These are phyloP conservation scores for Skeletonema tropicum DNA, from an alignment of 108 stramenopile species.

Conservation along the genomic window DNA sequence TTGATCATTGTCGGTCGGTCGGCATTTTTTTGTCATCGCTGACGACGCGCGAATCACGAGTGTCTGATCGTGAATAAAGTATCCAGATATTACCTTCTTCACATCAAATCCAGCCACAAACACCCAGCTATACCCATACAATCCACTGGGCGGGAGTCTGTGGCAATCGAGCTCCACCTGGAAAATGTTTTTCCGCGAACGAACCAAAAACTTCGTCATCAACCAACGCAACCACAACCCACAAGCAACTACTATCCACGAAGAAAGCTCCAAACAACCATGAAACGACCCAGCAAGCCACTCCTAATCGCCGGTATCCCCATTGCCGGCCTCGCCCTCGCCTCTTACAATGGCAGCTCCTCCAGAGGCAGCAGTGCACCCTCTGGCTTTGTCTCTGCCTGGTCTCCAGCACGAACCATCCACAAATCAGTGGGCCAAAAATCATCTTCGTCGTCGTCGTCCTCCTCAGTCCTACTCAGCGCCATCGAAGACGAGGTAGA, in stretches of 20 bases:
- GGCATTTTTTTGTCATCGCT: neutral
- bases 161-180: neutral
- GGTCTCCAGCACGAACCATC: too few relatives aligned
- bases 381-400: constrained; percentile 16
- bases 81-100: neutral
- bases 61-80: neutral
- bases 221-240: too few relatives aligned
- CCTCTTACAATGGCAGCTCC: constrained; percentile 13
- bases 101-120: neutral
- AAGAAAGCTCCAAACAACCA: too few relatives aligned
- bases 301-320: constrained; percentile 43
- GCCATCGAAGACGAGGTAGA: constrained; percentile 20
- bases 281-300: constrained; percentile 12
- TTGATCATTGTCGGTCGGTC: too few relatives aligned
- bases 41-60: neutral
- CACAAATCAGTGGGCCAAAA: too few relatives aligned
- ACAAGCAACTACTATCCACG: too few relatives aligned
- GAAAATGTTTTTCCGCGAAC: too few relatives aligned
- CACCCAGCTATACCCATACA: neutral
- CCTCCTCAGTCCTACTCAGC: neutral
- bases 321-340: constrained; percentile 40
- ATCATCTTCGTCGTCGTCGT: neutral
- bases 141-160: neutral
- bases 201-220: too few relatives aligned
- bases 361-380: neutral